phyloP scores from a whole-genome alignment of 2,329 filamentous ascomycete species.

The Fusarium vanettenii region DNA sequence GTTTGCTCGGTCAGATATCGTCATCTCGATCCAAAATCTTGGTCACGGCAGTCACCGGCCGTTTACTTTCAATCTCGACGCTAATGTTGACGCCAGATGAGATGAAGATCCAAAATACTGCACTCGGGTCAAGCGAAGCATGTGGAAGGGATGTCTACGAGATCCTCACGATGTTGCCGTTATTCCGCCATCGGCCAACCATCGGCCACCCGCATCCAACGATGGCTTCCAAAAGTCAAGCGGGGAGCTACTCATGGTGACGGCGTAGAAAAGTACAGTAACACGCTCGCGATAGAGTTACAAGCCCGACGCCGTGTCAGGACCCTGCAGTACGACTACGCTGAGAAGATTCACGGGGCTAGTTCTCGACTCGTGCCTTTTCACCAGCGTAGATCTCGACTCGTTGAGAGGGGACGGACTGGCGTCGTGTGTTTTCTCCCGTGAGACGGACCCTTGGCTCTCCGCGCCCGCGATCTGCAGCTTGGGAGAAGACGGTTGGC shows the following conservation, averaged over 20 bases:
- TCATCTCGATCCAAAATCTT: not conserved
- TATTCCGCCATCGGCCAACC: not conserved
- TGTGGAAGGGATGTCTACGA: not conserved
- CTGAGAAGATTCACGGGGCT: not conserved
- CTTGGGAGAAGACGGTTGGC: constrained; percentile 10
- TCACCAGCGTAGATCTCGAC: constrained; percentile 21
- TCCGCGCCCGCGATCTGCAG: constrained; percentile 22
- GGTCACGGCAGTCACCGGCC: not conserved
- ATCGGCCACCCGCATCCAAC: not conserved
- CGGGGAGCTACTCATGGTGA: not conserved
- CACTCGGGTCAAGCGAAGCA: not conserved
- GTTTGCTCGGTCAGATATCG: not conserved
- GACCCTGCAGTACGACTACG: not conserved
- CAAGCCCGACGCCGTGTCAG: constrained; percentile 11
- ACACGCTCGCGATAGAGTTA: constrained; percentile 11
- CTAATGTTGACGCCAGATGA: not conserved
- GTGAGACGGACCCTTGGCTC: constrained; percentile 20
- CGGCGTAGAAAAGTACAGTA: not conserved
- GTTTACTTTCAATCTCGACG: not conserved
- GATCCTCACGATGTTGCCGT: not conserved
- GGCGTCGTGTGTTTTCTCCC: constrained; percentile 10
- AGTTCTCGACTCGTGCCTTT: not conserved
- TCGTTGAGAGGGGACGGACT: constrained; percentile 19
- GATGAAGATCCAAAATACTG: not conserved
- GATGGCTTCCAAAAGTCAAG: not conserved